A percentile compares a stretch with the other conserved stretches of the same genome.
Conservation (phyloP, 2,329 filamentous ascomycete genomes). For the Gyromitra esculenta region DNA sequence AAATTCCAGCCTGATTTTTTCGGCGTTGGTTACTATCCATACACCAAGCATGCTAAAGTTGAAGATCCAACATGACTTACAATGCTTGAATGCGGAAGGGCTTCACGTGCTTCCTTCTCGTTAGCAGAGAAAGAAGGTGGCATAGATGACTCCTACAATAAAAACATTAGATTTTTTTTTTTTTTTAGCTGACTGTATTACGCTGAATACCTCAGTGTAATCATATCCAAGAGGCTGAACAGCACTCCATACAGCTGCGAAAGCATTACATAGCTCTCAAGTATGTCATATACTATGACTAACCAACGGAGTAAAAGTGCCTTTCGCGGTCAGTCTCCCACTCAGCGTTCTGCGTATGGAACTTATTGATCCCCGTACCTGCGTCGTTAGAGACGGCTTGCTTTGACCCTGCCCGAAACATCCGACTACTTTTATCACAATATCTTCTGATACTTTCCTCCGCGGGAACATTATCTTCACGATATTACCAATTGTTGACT, state of each 20-base stretch:
- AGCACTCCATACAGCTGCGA: constrained; percentile 77
- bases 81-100: constrained; percentile 83
- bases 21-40: constrained; percentile 28
- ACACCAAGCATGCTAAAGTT: constrained; percentile 4
- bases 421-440: constrained; percentile 74
- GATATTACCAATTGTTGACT: constrained; percentile 74
- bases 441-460: constrained; percentile 69
- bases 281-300: constrained; percentile 75
- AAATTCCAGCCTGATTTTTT: constrained; percentile 48
- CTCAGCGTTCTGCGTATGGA: constrained; percentile 1
- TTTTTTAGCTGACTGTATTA: constrained; percentile 46
- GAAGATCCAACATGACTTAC: constrained; percentile 62
- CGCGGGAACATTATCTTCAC: constrained; percentile 80
- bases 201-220: constrained; percentile 72
- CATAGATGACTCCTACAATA: constrained; percentile 69
- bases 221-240: constrained; percentile 84
- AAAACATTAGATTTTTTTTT: constrained; percentile 47
- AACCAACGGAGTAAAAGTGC: constrained; percentile 79
- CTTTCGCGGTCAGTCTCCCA: constrained; percentile 61
- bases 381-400: constrained; percentile 75
- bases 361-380: constrained; percentile 45
- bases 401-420: constrained; percentile 79
- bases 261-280: constrained; percentile 72
- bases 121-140: constrained; percentile 80
- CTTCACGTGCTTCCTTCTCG: constrained; percentile 81